Evolutionary conservation across 2,329 filamentous ascomycete genomes (phyloP).

Genomic region (Aquanectria penicillioides): DNA sequence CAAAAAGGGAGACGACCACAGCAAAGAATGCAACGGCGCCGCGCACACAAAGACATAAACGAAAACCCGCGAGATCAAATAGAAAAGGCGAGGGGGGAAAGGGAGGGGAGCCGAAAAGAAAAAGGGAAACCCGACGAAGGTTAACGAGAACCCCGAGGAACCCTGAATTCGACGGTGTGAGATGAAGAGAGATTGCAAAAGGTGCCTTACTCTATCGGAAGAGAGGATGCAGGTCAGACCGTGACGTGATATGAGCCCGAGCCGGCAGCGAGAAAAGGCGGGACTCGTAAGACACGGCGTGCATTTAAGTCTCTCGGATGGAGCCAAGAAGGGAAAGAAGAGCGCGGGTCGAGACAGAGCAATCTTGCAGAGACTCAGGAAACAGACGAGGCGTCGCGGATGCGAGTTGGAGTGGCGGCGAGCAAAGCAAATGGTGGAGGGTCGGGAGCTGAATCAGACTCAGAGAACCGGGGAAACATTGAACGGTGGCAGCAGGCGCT

Average conservation of each 20-base stretch:
- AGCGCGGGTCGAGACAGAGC: conserved; percentile 14
- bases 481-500: not conserved
- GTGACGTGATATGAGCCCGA: conserved; percentile 6
- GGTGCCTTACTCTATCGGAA: not conserved
- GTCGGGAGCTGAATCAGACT: conserved; percentile 3
- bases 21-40: conserved; percentile 11
- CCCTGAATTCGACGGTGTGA: not conserved
- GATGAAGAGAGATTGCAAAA: not conserved
- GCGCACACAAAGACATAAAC: conserved; percentile 2
- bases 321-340: not conserved
- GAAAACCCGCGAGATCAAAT: too few relatives aligned
- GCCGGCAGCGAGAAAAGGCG: not conserved
- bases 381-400: not conserved
- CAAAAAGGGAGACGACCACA: not conserved
- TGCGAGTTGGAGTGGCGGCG: not conserved
- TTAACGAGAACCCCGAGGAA: conserved; percentile 10
- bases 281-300: conserved; percentile 10
- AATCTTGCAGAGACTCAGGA: conserved; percentile 9
- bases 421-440: not conserved
- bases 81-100: not conserved
- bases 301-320: not conserved
- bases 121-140: not conserved
- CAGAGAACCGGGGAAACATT: conserved; percentile 7
- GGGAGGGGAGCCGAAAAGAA: not conserved
- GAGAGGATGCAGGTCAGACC: not conserved